Base-by-base conservation (phyloP, 306 rosid genomes). In the Canavalia ensiformis region DNA sequence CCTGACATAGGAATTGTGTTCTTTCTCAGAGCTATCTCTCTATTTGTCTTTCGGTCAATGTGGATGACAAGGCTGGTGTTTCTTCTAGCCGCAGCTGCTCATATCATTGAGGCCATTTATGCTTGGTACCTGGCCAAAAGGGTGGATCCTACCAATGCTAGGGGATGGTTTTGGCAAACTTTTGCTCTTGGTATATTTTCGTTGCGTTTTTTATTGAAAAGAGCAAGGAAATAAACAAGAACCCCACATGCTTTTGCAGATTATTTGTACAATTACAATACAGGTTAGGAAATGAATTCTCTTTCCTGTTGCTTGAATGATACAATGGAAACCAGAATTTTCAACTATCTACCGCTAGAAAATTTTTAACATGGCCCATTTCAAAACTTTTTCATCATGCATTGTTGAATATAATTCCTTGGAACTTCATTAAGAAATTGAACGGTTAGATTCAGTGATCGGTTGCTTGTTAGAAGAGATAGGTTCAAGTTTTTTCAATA, bases 121-220 rank as follows among this genome's bases (percentile, higher is more conserved):
- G 94, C 97, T 7, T 90, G 97, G 97, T 51, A 77, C 78, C 76
- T 95, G 72, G 96, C 98, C 8, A 87, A 85, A 80, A 88, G 88
- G 83, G 91, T 93, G 7, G 99, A 95, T 86, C 97, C 93, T 60
- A 74, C 84, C 42, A 91, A 95, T 72, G 76, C 93, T 65, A 88
- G 72, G 58, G 93, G 91, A 71, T 92, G 99, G 99, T 90, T 95
- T 80, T 93, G 94, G 99, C 97, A 90, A 84, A 95, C 97, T 30
- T 83, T 89, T 56, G 92, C 60, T 31, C 87, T 90, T 2, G 98
- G 98, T 11, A 0, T 76, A 11, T 95, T 95, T 80, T 95, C 98
- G 0, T 86, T 91, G 91, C 96, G 99, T 56, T 84, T 89, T 39
- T 83, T 95, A 55, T 74, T 95, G 81, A 88, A 86, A 90, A 89